phyloP scores from a whole-genome alignment of 805 yeast genomes.

The Wickerhamiella nectarea region DNA sequence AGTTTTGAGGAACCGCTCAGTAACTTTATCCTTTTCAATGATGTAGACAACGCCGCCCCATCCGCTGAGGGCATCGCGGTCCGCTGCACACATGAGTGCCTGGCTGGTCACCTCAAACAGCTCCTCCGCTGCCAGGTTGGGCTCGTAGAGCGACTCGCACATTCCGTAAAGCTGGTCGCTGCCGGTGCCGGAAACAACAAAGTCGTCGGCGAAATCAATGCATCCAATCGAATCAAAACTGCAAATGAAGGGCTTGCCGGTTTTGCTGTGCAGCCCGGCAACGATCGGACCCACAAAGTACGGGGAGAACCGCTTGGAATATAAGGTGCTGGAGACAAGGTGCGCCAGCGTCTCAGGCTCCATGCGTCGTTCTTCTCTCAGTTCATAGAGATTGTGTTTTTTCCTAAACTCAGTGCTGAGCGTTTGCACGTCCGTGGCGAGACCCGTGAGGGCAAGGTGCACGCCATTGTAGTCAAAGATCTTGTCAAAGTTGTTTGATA shows the following conservation, averaged over 20 bases:
- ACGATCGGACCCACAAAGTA: constrained; percentile 94
- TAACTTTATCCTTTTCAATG: constrained; percentile 59
- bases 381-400: constrained; percentile 76
- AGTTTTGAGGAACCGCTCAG: constrained; percentile 75
- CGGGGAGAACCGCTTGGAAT: constrained; percentile 83
- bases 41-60: constrained; percentile 97
- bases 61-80: constrained; percentile 93
- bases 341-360: constrained; percentile 93
- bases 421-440: constrained; percentile 88
- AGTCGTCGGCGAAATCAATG: constrained; percentile 87
- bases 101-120: constrained; percentile 91
- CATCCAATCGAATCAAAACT: constrained; percentile 96
- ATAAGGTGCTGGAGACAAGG: constrained; percentile 76
- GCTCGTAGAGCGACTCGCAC: constrained; percentile 96
- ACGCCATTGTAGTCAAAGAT: constrained; percentile 67
- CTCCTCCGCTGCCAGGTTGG: constrained; percentile 85
- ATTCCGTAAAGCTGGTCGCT: constrained; percentile 94
- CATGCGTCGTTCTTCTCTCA: constrained; percentile 80
- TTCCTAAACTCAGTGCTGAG: constrained; percentile 64
- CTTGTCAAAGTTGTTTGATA: constrained; percentile 86
- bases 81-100: constrained; percentile 85
- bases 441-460: constrained; percentile 83
- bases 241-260: constrained; percentile 78
- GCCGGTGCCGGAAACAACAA: constrained; percentile 92
- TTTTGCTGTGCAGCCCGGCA: constrained; percentile 79